Evolutionary conservation across 2,329 filamentous ascomycete genomes (phyloP), one percentile per base, ranked within the genome.

Genomic region (Zymoseptoria passerinii): DNA sequence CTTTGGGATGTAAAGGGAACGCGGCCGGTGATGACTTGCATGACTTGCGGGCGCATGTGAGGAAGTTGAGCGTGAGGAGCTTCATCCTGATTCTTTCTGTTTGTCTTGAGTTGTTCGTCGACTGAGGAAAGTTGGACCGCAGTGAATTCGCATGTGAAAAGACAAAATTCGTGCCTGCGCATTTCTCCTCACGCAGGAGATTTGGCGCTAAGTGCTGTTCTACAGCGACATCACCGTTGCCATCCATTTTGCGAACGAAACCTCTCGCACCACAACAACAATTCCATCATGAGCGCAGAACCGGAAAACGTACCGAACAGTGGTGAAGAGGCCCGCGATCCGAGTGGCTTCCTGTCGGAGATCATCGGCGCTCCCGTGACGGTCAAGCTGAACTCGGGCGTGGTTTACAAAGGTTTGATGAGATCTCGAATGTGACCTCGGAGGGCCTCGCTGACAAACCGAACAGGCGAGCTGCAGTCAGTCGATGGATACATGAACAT

Each of bases 401-500:
- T 96, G 61, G 86, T 97, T 63, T 99, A 96, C 82, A 96, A 94
- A 83, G 94, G 92, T 92, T 69, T 48, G 66, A 44, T 13, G 28
- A 27, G 8, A n/a, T 20, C 50, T 50, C 27, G 56, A 35, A 48
- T 16, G 51, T 16, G 49, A 48, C 20, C 44, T 16, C 28, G n/a
- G 50, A 44, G 58, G 40, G 28, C 58, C 44, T 35, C 58, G 48
- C 52, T 62, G 35, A 61, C 48, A 1, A 28, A 5, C 7, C 23
- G n/a, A 6, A 51, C 63, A 96, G 92, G 94, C 67, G 91, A 96
- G 73, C 82, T 97, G 44, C 92, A 97, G 73, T 96, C 92, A 0
- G 92, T 99, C 53, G 94, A 99, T 74, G 94, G 94, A 55, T 99
- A 97, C 77, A 99, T 99, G 94, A 99, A 99, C 77, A 96, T 99